Conservation (phyloP, 257 asterid genomes). For the Petunia secreta region DNA sequence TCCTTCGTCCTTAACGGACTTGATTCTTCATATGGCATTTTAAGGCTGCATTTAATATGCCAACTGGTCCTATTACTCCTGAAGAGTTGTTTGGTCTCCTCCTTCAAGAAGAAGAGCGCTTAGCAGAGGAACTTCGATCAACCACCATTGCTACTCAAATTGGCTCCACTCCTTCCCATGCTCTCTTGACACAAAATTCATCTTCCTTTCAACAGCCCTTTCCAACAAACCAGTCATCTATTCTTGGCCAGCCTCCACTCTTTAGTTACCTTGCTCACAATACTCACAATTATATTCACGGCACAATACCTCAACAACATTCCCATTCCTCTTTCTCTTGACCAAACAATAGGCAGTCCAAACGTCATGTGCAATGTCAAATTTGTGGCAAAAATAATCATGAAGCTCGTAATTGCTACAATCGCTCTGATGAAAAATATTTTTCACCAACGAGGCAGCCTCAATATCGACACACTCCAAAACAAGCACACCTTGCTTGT, state of each 20-base stretch:
- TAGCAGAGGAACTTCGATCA: not conserved
- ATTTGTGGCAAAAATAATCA: not conserved
- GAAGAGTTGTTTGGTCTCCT: not conserved
- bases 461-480: not conserved
- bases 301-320: not conserved
- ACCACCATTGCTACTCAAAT: not conserved
- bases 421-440: not conserved
- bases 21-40: not conserved
- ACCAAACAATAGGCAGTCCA: not conserved
- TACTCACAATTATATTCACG: not conserved
- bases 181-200: too few relatives aligned
- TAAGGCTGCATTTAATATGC: not conserved
- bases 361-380: not conserved
- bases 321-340: not conserved
- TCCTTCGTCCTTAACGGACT: not conserved
- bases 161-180: not conserved
- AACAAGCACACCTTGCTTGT: not conserved
- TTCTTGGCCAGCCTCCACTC: too few relatives aligned
- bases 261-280: not conserved
- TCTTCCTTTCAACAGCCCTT: too few relatives aligned
- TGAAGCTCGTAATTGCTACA: not conserved
- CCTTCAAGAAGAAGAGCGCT: not conserved
- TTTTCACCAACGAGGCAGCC: not conserved
- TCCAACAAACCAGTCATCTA: not conserved
- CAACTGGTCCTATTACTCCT: not conserved